Conservation (phyloP, 2,329 filamentous ascomycete species). For the Venturia effusa region DNA sequence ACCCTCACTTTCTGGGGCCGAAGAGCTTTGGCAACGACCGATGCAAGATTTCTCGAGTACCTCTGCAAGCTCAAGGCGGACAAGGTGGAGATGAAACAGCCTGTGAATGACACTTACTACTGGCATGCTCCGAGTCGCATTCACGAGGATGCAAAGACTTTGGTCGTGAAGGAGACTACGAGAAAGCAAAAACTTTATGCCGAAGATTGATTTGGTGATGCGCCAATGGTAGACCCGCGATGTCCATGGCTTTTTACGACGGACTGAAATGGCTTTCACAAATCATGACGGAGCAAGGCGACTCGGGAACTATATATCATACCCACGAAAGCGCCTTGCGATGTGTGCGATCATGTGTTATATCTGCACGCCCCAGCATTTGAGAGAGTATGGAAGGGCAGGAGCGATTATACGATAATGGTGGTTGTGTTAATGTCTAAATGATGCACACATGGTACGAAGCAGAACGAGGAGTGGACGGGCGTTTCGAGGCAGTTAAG, state of each 20-base stretch:
- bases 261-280: not conserved
- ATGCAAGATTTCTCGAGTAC: conserved; percentile 34
- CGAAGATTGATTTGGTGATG: not conserved
- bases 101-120: not conserved
- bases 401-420: not conserved
- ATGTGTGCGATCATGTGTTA: not conserved
- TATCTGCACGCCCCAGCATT: not conserved
- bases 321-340: not conserved
- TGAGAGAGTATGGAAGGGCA: not conserved
- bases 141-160: conserved; percentile 1
- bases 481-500: not conserved
- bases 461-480: not conserved
- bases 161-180: conserved; percentile 8
- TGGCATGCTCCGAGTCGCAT: conserved; percentile 8
- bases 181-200: conserved; percentile 10
- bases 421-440: not conserved
- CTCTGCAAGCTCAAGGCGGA: conserved; percentile 35
- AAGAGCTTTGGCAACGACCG: conserved; percentile 21
- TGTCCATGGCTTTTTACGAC: not conserved
- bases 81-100: conserved; percentile 21
- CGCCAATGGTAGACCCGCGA: not conserved
- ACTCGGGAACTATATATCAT: not conserved
- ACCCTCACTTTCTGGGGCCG: conserved; percentile 33
- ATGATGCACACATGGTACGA: not conserved
- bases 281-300: not conserved